Percentiles rank a stretch among this genome's conserved stretches.
Conservation (phyloP, 176 grass and related monocot species). For the Saccharum officinarum region DNA sequence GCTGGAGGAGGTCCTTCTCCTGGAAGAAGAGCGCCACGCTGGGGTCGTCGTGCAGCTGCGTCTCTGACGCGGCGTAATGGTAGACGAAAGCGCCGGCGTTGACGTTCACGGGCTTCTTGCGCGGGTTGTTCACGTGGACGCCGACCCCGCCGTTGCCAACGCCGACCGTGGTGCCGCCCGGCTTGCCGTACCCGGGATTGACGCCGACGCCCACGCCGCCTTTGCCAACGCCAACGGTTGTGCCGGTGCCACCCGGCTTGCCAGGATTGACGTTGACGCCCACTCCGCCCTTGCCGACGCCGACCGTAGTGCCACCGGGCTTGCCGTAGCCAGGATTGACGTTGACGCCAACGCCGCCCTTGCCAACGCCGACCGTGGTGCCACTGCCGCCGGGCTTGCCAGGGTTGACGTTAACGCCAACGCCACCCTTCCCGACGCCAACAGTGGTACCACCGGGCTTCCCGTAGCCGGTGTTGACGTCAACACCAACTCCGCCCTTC, state of each 20-base stretch:
- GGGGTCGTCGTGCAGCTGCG: constrained; percentile 69
- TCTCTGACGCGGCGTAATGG: constrained; percentile 57
- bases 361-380: constrained; percentile 21
- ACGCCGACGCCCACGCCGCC: constrained; percentile 35
- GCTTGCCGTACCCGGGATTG: constrained; percentile 38
- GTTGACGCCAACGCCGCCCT: constrained; percentile 31
- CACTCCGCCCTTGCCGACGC: constrained; percentile 43
- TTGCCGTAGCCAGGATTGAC: constrained; percentile 45
- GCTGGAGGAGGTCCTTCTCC: constrained; percentile 64
- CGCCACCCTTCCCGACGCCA: constrained; percentile 39
- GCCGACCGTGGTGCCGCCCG: constrained; percentile 41
- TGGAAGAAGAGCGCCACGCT: constrained; percentile 67
- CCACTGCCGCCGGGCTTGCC: constrained; percentile 60
- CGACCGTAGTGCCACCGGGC: constrained; percentile 46
- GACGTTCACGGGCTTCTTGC: constrained; percentile 8
- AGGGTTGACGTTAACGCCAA: constrained; percentile 47
- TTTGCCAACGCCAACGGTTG: background rate
- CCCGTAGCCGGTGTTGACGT: constrained; percentile 37
- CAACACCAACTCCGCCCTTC: constrained; percentile 24
- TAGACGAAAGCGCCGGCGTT: background rate
- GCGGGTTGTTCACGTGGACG: constrained; percentile 39
- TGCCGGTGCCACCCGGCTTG: constrained; percentile 31
- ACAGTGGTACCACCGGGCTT: constrained; percentile 53
- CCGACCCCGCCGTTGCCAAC: constrained; percentile 38
- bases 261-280: constrained; percentile 47